Base-by-base conservation (phyloP, 2,329 filamentous ascomycete genomes). In the Domatiomyces globalis region DNA sequence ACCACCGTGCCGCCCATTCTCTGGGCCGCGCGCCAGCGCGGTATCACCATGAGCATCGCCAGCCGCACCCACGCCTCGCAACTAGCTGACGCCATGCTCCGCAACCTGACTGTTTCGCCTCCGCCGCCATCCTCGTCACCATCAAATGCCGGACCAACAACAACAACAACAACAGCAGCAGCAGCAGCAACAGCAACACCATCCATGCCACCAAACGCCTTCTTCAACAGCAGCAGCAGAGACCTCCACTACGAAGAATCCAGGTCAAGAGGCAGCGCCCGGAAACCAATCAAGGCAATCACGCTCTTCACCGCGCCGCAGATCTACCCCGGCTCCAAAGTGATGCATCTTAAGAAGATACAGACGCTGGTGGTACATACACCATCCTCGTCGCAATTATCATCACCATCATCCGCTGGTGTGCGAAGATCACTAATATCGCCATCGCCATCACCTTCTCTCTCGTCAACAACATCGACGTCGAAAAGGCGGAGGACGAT, bases 21-120 rank as follows among this genome's bases (percentile, higher is more conserved):
- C 2, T 72, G 78, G 63, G 73, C 77, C n/a, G 76, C 84, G 48
- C 69, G 72, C 62, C 67, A 69, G 6, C 72, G 71, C 48, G 67
- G 68, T 43, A 77, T 82, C 27, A 68, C 71, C 2, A 63, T 95
- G 10, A 87, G 75, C 53, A 79, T 88, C 8, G 92, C 90, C 5
- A 89, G 84, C 25, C 81, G 92, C 10, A 95, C 90, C 0, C 74
- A 77, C 56, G 79, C 88, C 1, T 88, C 89, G 0, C 82, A 86
- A 45, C 74, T 95, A 1, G 92, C 85, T 1, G 74, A 84, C 49
- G 83, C 92, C 61, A 80, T 95, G 73, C 76, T 96, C 46, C 82
- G 82, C 62, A 73, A 86, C 45, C 73, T 96, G 17, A 78, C 85
- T 60, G 69, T 82, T 20, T 76, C 72, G 66, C 62, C 67, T 7